Base-by-base conservation (phyloP, 768 basidiomycete species). In the Dentipellis sp. region DNA sequence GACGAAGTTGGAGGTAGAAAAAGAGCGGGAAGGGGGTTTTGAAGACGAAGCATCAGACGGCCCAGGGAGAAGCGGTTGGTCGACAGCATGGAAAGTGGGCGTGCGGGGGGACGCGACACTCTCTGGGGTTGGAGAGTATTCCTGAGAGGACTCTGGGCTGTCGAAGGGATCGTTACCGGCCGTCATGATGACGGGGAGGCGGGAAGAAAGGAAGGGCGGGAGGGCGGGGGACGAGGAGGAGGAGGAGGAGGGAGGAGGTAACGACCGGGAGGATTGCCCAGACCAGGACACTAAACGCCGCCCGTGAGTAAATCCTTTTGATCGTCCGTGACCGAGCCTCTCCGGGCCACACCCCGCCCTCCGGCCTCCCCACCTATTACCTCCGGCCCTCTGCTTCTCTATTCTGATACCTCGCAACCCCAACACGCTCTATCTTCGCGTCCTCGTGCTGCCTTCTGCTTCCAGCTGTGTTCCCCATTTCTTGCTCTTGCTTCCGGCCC, bases 1-100 rank as follows among this genome's bases (percentile, higher is more conserved):
- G 42, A 76, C 69, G 62, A 79, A 79, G 53, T 59, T 68, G 52
- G 60, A n/a, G 54, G 61, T 49, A 22, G 71, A 57, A 9, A 64
- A 58, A 1, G 71, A 64, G 52, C 64, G 72, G 50, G 67, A 63
- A 35, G 68, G 62, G 3, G 65, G 47, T 35, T 55, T 52, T 2
- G 55, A 36, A 10, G 47, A 19, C 12, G 48, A 50, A 34, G 60
- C 52, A 10, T 49, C 34, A 16, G 35, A 19, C 21, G 54, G 51
- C 14, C 11, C 12, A 5, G 56, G 4, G 5, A 56, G 35, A 23
- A 56, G 45, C 2, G 58, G 58, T 14, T 35, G 19, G 38, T 56
- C 55, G 39, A 36, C 45, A 17, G 58, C 14, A 10, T 50, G 46
- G 38, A 36, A 51, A 14, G 11, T 48, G 16, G 47, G 50, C 0